phyloP scores from a whole-genome alignment of 345 rosid genomes.

The Eucalyptus guilfoylei region DNA sequence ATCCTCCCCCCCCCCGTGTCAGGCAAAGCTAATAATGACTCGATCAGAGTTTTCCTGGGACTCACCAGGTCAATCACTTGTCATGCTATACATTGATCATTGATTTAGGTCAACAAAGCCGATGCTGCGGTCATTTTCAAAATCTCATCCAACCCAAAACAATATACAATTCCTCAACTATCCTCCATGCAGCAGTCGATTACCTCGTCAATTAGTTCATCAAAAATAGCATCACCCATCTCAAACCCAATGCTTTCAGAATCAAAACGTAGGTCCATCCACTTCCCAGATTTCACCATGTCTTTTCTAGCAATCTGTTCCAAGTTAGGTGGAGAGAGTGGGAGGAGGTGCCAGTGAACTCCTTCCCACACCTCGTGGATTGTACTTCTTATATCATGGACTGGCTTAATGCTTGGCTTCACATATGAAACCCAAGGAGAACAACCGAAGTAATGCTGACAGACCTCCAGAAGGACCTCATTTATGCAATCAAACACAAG shows the following conservation, averaged over 20 bases:
- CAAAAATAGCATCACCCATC: slow-evolving; percentile 49
- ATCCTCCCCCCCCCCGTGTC: background rate
- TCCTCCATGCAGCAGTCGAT: slow-evolving; percentile 14
- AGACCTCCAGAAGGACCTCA: slow-evolving; percentile 71
- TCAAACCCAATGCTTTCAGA: slow-evolving; percentile 38
- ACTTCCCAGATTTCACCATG: slow-evolving; percentile 42
- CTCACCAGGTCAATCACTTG: background rate
- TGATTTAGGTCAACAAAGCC: background rate
- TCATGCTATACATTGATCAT: background rate
- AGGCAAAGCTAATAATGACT: background rate
- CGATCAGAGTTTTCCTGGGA: background rate
- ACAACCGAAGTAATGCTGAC: slow-evolving; percentile 32
- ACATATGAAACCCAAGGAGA: slow-evolving; percentile 47
- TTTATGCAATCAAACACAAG: slow-evolving; percentile 71
- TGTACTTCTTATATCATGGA: slow-evolving; percentile 31
- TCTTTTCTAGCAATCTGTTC: slow-evolving; percentile 76
- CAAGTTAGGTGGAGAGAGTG: slow-evolving; percentile 55
- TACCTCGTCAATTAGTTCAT: slow-evolving; percentile 55
- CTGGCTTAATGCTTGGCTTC: slow-evolving; percentile 30
- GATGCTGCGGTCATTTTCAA: background rate
- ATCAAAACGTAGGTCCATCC: slow-evolving; percentile 64
- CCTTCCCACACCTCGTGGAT: slow-evolving; percentile 55
- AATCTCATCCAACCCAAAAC: background rate
- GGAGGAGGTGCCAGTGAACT: slow-evolving; percentile 63
- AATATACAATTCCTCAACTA: background rate